Evolutionary conservation across 2,329 filamentous ascomycete species (phyloP), one percentile per base, ranked within the genome.

Genomic region (Alternaria hordeiaustralica): DNA sequence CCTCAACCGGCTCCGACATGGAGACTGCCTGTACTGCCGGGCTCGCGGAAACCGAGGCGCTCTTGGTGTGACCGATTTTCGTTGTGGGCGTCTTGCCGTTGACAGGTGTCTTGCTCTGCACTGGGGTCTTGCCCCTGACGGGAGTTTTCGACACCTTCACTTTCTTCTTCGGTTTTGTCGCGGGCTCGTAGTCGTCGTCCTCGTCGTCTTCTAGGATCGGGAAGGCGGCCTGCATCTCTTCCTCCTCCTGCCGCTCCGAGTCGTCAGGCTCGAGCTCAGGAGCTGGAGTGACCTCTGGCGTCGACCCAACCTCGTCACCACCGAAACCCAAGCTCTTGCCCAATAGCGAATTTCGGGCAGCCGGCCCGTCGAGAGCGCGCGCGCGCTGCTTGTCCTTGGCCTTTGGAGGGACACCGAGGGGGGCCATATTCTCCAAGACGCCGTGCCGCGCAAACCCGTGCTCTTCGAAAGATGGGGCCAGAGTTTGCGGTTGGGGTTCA

Each of bases 341-440:
- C 62, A 82, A 63, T 30, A 79, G 71, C 25, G 78, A 79, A 58
- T 82, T 81, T 55, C 81, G 79, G 21, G 67, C 66, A 56, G 69
- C 64, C 47, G 68, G 55, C 21, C 79, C 77, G 49, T 79, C 80
- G 54, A 83, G 81, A 28, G 78, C 76, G 73, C 84, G 86, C 62
- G 85, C 78, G 69, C 85, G 84, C 65, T 84, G 83, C 81, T 89
- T 88, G 68, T 89, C 83, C 76, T 88, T 86, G 51, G 86, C 81
- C 21, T 85, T 86, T 12, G 94, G 94, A 70, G 89, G 84, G 58
- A 89, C 86, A 44, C 94, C 94, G 60, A 97, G 82, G 25, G 94
- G 90, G 57, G 89, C 90, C 94, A 97, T 97, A 73, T 90, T 90
- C 79, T 92, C 90, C 62, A 96, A 84, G 18, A 96, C 92, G 67